These are phyloP conservation scores for Leishmania major DNA, from an alignment of 208 protist genomes.

Conservation along the genomic window DNA sequence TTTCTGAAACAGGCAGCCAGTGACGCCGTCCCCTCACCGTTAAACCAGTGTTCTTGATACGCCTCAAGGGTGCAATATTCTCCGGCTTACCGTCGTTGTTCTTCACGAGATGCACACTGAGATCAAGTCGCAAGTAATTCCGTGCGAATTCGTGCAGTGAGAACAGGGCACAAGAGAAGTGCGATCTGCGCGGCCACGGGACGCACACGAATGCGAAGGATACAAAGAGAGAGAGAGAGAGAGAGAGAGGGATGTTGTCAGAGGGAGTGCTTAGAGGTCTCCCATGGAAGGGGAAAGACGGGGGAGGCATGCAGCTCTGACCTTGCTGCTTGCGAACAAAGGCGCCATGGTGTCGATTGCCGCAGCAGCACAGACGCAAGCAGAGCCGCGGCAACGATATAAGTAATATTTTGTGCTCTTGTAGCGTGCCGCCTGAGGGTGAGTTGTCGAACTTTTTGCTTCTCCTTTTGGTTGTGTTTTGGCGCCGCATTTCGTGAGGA, in stretches of 20 bases:
- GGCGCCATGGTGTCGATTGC: not conserved
- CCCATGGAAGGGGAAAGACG: not conserved
- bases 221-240: not conserved
- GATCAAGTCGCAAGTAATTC: not conserved
- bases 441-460: not conserved
- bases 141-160: not conserved
- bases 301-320: not conserved
- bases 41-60: not conserved
- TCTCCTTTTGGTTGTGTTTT: not conserved
- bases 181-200: not conserved
- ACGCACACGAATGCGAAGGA: not conserved
- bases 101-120: not conserved
- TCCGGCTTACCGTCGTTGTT: no score
- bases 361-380: not conserved
- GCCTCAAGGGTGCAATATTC: not conserved
- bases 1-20: not conserved
- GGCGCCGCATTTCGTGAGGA: not conserved
- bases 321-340: not conserved
- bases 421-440: not conserved
- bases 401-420: no score
- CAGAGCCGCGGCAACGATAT: not conserved
- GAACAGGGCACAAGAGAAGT: not conserved
- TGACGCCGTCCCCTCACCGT: not conserved
- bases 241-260: not conserved
- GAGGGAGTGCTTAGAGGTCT: not conserved